Percentiles rank a stretch among this genome's conserved stretches.
Evolutionary conservation across 768 basidiomycete species (phyloP).

Genomic region (Neoboletus magnificus): DNA sequence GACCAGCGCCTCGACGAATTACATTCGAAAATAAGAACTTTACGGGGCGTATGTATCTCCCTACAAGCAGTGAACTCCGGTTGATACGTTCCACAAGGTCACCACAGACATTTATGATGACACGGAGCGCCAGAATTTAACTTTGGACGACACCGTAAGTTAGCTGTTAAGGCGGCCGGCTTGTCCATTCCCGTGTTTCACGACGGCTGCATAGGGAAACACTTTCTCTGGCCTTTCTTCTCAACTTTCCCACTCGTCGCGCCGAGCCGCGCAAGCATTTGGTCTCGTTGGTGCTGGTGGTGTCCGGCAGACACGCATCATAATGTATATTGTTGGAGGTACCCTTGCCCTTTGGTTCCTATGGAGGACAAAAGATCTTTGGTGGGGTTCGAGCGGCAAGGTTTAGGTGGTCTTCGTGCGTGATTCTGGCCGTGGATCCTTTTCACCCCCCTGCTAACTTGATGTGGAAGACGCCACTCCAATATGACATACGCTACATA

Average conservation of each 20-base stretch:
- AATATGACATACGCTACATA: neutral
- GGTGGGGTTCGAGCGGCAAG: conserved; percentile 32
- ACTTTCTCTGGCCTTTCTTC: conserved; percentile 63
- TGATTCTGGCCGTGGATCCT: neutral
- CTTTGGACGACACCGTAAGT: conserved; percentile 73
- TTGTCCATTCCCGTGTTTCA: neutral
- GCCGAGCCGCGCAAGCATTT: conserved; percentile 70
- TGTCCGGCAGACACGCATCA: conserved; percentile 67
- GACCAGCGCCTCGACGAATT: conserved; percentile 81
- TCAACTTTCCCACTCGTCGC: conserved; percentile 62
- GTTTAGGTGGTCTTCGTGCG: conserved; percentile 16
- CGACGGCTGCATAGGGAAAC: conserved; percentile 45
- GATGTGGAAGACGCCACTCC: neutral
- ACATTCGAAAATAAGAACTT: conserved; percentile 77
- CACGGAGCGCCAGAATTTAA: conserved; percentile 76
- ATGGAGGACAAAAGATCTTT: conserved; percentile 50
- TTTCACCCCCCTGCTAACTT: neutral
- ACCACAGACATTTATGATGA: conserved; percentile 86
- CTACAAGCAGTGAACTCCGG: neutral
- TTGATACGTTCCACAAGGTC: conserved; percentile 44
- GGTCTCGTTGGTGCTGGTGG: conserved; percentile 59
- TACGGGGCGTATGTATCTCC: conserved; percentile 52
- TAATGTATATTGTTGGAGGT: conserved; percentile 51
- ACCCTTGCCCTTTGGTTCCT: conserved; percentile 58
- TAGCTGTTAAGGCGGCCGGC: neutral